Conservation (phyloP, 805 yeast genomes). For the Ogataea glucozyma region DNA sequence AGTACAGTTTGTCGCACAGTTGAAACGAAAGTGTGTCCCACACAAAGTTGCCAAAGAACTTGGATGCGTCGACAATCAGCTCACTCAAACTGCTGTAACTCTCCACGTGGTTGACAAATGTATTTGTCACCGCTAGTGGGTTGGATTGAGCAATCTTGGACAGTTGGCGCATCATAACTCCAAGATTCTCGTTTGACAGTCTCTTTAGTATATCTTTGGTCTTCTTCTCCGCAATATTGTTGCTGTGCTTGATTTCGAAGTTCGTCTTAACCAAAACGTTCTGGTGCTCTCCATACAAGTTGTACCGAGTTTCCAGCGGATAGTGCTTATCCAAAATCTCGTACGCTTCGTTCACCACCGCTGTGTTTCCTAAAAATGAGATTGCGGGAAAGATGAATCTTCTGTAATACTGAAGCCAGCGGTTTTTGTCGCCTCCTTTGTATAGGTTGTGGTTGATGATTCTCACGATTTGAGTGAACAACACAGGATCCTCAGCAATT, state of each 20-base stretch:
- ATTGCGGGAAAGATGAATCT: constrained; percentile 67
- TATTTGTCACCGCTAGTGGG: constrained; percentile 75
- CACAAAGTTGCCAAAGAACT: constrained; percentile 70
- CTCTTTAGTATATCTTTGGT: constrained; percentile 79
- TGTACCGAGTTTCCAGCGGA: constrained; percentile 65
- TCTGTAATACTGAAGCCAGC: constrained; percentile 65
- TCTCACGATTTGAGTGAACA: constrained; percentile 61
- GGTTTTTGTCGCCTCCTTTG: constrained; percentile 21
- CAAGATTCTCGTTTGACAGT: constrained; percentile 75
- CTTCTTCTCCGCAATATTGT: constrained; percentile 69
- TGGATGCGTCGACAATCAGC: constrained; percentile 75
- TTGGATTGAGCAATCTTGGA: constrained; percentile 72
- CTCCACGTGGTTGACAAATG: constrained; percentile 79
- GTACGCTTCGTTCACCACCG: constrained; percentile 61
- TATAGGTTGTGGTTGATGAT: constrained; percentile 48
- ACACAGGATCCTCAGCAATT: constrained; percentile 46
- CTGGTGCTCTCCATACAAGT: constrained; percentile 77
- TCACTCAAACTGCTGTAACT: constrained; percentile 86
- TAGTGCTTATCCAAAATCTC: constrained; percentile 48
- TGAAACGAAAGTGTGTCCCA: constrained; percentile 86
- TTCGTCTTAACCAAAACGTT: constrained; percentile 57
- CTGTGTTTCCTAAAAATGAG: constrained; percentile 54
- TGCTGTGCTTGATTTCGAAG: constrained; percentile 56
- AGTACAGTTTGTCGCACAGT: constrained; percentile 65
- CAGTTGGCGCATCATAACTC: constrained; percentile 68